Percentiles rank a stretch among this genome's conserved stretches.
phyloP scores from a whole-genome alignment of 2,329 filamentous ascomycete genomes.

The Colletotrichum limetticola region DNA sequence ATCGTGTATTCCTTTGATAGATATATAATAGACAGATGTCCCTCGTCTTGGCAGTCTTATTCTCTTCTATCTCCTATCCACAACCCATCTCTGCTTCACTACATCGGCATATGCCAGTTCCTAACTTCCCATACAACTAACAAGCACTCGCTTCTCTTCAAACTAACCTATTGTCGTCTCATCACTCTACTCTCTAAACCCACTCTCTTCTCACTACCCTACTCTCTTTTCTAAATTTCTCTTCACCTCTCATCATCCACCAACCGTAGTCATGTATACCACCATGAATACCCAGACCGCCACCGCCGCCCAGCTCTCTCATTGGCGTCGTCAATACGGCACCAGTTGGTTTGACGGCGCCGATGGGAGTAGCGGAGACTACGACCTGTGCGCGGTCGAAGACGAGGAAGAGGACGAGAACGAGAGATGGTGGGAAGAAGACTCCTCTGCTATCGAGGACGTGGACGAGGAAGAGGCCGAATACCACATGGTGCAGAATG shows the following conservation, averaged over 20 bases:
- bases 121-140: background rate
- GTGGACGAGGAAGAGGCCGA: no score
- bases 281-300: background rate
- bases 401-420: background rate
- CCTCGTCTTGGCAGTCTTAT: background rate
- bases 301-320: background rate
- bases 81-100: background rate
- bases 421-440: background rate
- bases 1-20: background rate
- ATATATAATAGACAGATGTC: background rate
- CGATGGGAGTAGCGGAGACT: background rate
- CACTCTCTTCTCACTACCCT: background rate
- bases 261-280: background rate
- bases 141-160: background rate
- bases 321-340: background rate
- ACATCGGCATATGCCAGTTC: background rate
- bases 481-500: background rate
- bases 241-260: background rate
- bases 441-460: background rate
- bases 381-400: background rate
- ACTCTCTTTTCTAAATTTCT: no score
- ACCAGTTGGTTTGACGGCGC: background rate
- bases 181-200: background rate
- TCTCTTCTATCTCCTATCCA: background rate
- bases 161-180: background rate